phyloP scores from a whole-genome alignment of 2,329 filamentous ascomycete species.

The Fulvia fulva region DNA sequence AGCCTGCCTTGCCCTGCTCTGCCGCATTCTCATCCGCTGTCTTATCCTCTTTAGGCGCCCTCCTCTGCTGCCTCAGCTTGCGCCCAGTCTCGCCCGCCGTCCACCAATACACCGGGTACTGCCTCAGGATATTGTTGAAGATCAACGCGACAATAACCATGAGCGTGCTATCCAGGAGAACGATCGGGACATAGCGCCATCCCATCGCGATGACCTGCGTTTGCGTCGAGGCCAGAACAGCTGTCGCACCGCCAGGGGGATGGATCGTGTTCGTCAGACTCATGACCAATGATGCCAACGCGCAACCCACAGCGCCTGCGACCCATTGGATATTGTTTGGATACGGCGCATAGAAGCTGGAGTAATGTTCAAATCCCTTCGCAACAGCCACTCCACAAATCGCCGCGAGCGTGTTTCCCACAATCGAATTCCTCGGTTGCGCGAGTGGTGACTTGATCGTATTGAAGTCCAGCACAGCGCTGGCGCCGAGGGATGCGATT shows the following conservation, averaged over 20 bases:
- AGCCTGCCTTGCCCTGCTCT: conserved; percentile 9
- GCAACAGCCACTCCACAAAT: conserved; percentile 43
- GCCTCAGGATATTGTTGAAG: conserved; percentile 46
- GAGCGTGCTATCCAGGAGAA: conserved; percentile 40
- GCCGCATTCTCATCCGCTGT: conserved; percentile 6
- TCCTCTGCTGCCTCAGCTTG: conserved; percentile 23
- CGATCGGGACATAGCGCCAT: conserved; percentile 44
- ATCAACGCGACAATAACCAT: conserved; percentile 42
- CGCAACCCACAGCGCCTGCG: conserved; percentile 43
- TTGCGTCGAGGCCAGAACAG: conserved; percentile 43
- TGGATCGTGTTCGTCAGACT: conserved; percentile 46
- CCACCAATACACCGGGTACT: conserved; percentile 50
- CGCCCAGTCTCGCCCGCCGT: conserved; percentile 38
- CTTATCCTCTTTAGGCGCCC: conserved; percentile 15
- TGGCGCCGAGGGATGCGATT: conserved; percentile 44
- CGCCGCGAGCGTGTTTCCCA: conserved; percentile 45
- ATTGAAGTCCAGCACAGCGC: conserved; percentile 48
- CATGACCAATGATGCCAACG: conserved; percentile 43
- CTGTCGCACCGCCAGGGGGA: conserved; percentile 49
- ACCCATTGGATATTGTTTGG: conserved; percentile 40
- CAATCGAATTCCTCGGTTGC: conserved; percentile 45
- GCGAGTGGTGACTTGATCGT: conserved; percentile 45
- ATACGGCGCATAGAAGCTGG: conserved; percentile 26
- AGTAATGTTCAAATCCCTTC: conserved; percentile 42
- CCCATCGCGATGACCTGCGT: conserved; percentile 41